A percentile compares a stretch with the other conserved stretches of the same genome.
Conservation (phyloP, 164 flowering plant species). For the Annona squamosa region DNA sequence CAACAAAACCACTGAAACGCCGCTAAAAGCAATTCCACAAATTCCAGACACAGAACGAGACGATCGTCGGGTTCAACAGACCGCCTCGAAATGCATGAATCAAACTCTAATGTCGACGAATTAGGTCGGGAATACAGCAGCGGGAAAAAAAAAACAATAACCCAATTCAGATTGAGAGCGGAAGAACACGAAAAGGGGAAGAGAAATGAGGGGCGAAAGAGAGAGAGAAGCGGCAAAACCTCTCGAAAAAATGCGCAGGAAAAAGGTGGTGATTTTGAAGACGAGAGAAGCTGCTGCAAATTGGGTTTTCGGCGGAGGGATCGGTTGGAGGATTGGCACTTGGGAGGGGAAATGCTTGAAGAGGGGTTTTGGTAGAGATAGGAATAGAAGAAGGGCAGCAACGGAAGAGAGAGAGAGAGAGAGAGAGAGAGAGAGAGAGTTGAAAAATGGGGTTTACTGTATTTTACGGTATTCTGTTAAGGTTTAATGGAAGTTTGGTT, state of each 20-base stretch:
- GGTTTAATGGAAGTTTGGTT: constrained; percentile 5
- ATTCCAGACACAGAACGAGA: not conserved
- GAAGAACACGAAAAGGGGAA: not conserved
- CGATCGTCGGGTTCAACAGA: not conserved
- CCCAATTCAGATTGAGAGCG: not conserved
- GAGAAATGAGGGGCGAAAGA: not conserved
- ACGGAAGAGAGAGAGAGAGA: not conserved
- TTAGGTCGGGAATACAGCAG: not conserved
- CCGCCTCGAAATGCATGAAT: not conserved
- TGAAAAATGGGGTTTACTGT: constrained; percentile 3
- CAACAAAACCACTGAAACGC: not conserved
- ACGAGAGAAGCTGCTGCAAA: not conserved
- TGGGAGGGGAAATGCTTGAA: not conserved
- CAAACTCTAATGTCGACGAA: not conserved
- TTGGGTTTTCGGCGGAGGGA: not conserved
- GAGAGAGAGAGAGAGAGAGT: constrained; percentile 5
- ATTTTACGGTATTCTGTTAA: constrained; percentile 7
- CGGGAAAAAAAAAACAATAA: not conserved
- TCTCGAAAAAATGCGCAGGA: not conserved
- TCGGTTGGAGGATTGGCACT: not conserved
- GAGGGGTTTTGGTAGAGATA: not conserved
- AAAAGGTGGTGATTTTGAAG: not conserved
- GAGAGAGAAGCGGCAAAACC: not conserved
- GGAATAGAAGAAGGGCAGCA: not conserved
- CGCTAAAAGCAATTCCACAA: not conserved